Conservation (phyloP, 352 stramenopile species). For the Globisporangium spiculum region DNA sequence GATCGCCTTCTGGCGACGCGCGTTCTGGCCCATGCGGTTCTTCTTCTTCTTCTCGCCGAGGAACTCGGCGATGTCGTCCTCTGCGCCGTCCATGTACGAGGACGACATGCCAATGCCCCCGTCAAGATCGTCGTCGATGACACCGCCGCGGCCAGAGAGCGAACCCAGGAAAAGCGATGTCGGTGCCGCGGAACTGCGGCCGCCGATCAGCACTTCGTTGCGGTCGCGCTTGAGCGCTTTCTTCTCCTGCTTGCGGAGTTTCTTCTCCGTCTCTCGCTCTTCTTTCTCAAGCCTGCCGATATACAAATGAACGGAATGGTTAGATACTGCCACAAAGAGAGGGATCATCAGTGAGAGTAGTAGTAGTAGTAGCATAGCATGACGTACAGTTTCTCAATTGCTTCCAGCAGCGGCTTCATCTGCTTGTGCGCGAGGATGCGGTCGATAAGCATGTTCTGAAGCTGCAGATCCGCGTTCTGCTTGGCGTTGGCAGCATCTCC, state of each 20-base stretch:
- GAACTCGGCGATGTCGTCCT: constrained; percentile 84
- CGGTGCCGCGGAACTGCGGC: constrained; percentile 47
- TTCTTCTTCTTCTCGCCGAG: constrained; percentile 86
- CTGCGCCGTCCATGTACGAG: constrained; percentile 40
- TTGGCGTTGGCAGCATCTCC: constrained; percentile 8
- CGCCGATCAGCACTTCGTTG: constrained; percentile 59
- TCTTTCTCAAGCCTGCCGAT: constrained; percentile 40
- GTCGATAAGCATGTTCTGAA: constrained; percentile 46
- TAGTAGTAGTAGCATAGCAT: background rate
- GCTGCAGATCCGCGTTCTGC: constrained; percentile 5
- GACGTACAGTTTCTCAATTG: constrained; percentile 38
- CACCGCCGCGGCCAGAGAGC: constrained; percentile 45
- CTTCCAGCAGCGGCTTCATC: constrained; percentile 57
- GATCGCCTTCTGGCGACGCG: constrained; percentile 78
- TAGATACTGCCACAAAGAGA: constrained; percentile 1
- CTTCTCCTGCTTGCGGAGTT: constrained; percentile 56
- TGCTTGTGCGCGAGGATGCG: constrained; percentile 71
- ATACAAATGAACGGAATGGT: background rate
- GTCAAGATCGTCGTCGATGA: constrained; percentile 30
- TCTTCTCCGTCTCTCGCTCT: constrained; percentile 58
- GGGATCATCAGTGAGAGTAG: background rate
- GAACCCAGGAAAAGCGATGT: constrained; percentile 77
- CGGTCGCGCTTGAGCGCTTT: constrained; percentile 50
- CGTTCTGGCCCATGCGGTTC: constrained; percentile 74
- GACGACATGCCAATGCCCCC: constrained; percentile 16